These are phyloP conservation scores for Aspergillus pseudoviridinutans DNA, from an alignment of 2,329 filamentous ascomycete species.

Conservation along the genomic window DNA sequence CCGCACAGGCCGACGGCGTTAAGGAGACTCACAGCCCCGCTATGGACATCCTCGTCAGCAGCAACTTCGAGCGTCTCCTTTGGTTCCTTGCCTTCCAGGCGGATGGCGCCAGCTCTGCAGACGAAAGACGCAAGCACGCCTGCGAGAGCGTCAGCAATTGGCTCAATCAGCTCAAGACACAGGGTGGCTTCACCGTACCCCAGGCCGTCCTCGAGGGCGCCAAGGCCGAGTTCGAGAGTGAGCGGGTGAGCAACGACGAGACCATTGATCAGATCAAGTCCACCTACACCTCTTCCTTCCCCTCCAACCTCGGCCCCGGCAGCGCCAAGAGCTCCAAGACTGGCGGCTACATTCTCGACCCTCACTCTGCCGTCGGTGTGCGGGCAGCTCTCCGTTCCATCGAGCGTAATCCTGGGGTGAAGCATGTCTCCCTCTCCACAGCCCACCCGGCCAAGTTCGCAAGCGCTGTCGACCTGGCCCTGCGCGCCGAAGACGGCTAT, in stretches of 20 bases:
- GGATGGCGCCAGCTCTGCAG: conserved; percentile 41
- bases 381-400: conserved; percentile 70
- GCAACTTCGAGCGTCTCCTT: conserved; percentile 92
- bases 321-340: conserved; percentile 37
- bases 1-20: conserved; percentile 61
- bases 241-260: conserved; percentile 61
- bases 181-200: conserved; percentile 79
- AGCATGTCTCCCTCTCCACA: conserved; percentile 83
- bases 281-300: conserved; percentile 55
- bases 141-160: conserved; percentile 74
- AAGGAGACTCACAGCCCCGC: conserved; percentile 91
- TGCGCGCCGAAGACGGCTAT: conserved; percentile 68
- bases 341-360: conserved; percentile 79
- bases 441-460: conserved; percentile 96
- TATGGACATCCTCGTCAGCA: conserved; percentile 96
- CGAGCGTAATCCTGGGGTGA: conserved; percentile 46
- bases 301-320: conserved; percentile 35
- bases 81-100: conserved; percentile 80
- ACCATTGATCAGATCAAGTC: conserved; percentile 64
- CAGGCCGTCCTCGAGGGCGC: conserved; percentile 67
- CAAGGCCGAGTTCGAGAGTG: conserved; percentile 72
- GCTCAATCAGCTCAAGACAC: conserved; percentile 74
- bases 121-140: conserved; percentile 47
- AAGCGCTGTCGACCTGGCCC: conserved; percentile 73
- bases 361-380: conserved; percentile 86